Base-by-base conservation (phyloP, 306 rosid genomes). In the Erythrophleum fordii region DNA sequence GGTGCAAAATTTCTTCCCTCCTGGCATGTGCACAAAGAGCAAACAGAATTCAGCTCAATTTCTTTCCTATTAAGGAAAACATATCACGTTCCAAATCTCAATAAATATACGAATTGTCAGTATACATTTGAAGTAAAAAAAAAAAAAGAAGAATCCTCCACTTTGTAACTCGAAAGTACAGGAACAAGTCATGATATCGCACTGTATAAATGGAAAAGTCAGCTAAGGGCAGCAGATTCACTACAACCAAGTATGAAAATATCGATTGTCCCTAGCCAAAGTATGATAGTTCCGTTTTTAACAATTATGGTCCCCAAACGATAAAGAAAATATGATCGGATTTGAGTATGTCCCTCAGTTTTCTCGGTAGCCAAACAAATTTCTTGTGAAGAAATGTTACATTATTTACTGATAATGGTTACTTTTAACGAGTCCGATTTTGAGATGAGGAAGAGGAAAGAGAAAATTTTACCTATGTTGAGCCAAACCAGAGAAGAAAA, bases 1-100 rank as follows among this genome's bases (percentile, higher is more conserved):
- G 39, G 98, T 95, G 59, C 89, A 88, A 74, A 90, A 92, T 78
- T 92, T 95, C 87, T 89, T 89, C 53, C 98, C 98, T 48, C 98
- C 98, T 95, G 88, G 17, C 56, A 76, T 61, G 10, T 10, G 16
- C 14, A 23, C 6, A 61, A 22, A 75, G 28, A 75, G 53, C 0
- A 16, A 77, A 44, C 3, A 31, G 52, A 61, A 76, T 16, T 61
- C 56, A 37, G 69, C 28, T 16, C 48, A 45, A n/a, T 44, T 23
- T 56, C 52, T 14, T 60, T 28, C 69, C 35, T 23, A n/a, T 41
- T 13, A 29, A 45, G 29, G 29, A 9, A 3, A 52, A 35, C 34
- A 52, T 14, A 53, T 73, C 35, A 12, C 67, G n/a, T 20, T 55
- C 48, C 0, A 39, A 20, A 39, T 66, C 11, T 20, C 51, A 39